Conservation (phyloP, 2,329 filamentous ascomycete species). For the Botrytis galanthina region DNA sequence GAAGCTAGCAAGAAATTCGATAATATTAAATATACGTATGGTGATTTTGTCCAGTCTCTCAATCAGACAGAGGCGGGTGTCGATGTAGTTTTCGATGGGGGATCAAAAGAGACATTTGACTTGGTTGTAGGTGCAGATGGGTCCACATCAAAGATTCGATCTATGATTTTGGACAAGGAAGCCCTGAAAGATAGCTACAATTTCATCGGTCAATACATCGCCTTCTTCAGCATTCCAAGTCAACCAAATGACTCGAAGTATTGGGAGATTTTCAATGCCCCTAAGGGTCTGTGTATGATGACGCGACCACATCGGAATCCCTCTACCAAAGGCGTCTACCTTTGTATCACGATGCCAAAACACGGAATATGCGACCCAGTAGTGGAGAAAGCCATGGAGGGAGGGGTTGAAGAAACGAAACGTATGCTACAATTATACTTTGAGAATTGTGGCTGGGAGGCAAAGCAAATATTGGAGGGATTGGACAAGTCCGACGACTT, state of each 20-base stretch:
- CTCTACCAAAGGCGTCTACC: constrained; percentile 38
- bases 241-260: constrained; percentile 43
- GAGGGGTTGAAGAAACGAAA: constrained; percentile 41
- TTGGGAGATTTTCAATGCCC: constrained; percentile 41
- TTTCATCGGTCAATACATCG: constrained; percentile 39
- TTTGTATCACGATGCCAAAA: constrained; percentile 40
- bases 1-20: constrained; percentile 37
- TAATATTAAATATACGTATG: constrained; percentile 38
- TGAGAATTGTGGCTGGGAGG: constrained; percentile 45
- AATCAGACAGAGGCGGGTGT: constrained; percentile 37
- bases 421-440: constrained; percentile 31
- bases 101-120: constrained; percentile 43
- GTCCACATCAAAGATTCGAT: constrained; percentile 46
- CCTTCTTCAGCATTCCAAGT: constrained; percentile 44
- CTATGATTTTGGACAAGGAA: constrained; percentile 44
- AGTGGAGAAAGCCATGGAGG: constrained; percentile 44
- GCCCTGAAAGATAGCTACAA: constrained; percentile 40
- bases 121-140: constrained; percentile 51
- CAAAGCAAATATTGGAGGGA: constrained; percentile 40
- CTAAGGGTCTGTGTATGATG: constrained; percentile 42
- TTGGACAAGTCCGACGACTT: constrained; percentile 42
- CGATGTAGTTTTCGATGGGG: constrained; percentile 44
- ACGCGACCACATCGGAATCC: constrained; percentile 40
- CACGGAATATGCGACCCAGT: constrained; percentile 33
- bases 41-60: constrained; percentile 43